A percentile compares a stretch with the other conserved stretches of the same genome.
Conservation (phyloP, 805 yeast genomes). For the Saturnispora gosingensis region DNA sequence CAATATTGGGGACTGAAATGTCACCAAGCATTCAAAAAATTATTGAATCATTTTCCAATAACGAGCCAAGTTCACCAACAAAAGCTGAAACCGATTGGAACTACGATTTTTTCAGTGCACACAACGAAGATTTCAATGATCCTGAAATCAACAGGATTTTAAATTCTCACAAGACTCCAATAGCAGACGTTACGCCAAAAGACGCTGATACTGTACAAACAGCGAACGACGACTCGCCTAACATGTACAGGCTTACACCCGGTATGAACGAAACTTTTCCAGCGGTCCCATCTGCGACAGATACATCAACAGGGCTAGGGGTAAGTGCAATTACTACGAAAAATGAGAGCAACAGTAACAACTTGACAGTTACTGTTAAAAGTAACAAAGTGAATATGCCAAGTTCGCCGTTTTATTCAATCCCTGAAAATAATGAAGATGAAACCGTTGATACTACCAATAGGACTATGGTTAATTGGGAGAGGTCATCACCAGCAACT, state of each 20-base stretch:
- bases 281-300: not conserved
- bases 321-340: no score
- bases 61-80: conserved; percentile 23
- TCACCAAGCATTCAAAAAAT: conserved; percentile 28
- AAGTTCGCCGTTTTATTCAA: conserved; percentile 26
- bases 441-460: conserved; percentile 17
- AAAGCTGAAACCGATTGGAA: conserved; percentile 24
- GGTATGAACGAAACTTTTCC: not conserved
- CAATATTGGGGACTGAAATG: conserved; percentile 22
- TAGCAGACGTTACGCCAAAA: conserved; percentile 24
- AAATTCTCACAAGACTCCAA: not conserved
- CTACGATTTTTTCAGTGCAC: conserved; percentile 18
- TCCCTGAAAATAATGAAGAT: conserved; percentile 11
- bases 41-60: conserved; percentile 25
- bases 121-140: conserved; percentile 16
- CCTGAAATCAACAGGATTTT: conserved; percentile 21
- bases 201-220: conserved; percentile 25
- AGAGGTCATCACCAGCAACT: conserved; percentile 23
- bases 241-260: not conserved
- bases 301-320: not conserved
- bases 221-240: conserved; percentile 9
- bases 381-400: conserved; percentile 20
- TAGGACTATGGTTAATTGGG: conserved; percentile 18
- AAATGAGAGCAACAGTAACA: not conserved
- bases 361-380: not conserved